Conservation (phyloP, 2,329 filamentous ascomycete species). For the Colletotrichum echinochloae region DNA sequence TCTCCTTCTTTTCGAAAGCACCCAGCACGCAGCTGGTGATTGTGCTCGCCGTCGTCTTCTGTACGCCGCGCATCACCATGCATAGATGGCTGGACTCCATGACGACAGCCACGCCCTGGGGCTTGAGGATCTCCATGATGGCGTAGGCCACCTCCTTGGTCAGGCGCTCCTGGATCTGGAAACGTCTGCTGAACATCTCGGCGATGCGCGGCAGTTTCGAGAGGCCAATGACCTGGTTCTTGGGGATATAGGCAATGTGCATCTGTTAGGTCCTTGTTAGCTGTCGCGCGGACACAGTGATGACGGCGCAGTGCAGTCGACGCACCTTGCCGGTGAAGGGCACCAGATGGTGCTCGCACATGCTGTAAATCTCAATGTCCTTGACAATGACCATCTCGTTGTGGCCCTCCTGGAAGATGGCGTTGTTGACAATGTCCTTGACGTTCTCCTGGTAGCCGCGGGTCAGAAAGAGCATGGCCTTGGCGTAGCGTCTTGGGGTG, state of each 20-base stretch:
- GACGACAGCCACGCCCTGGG: conserved; percentile 94
- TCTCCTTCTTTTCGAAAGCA: conserved; percentile 90
- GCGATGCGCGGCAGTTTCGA: conserved; percentile 96
- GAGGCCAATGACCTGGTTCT: conserved; percentile 90
- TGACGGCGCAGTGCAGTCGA: background rate
- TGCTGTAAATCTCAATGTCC: conserved; percentile 93
- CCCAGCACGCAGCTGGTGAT: conserved; percentile 99
- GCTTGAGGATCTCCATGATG: conserved; percentile 91
- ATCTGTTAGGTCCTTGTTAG: conserved; percentile 68
- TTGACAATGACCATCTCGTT: conserved; percentile 98
- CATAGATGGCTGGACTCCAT: conserved; percentile 98
- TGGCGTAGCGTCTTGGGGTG: conserved; percentile 88
- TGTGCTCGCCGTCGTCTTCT: conserved; percentile 88
- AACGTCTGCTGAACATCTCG: conserved; percentile 92
- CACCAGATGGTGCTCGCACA: conserved; percentile 98
- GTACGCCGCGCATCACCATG: conserved; percentile 99
- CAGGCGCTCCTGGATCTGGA: conserved; percentile 96
- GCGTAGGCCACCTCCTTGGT: conserved; percentile 97
- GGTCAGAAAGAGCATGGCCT: conserved; percentile 95
- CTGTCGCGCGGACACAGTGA: background rate
- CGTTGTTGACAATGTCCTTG: conserved; percentile 89
- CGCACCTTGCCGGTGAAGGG: conserved; percentile 93
- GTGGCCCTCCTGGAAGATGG: conserved; percentile 96
- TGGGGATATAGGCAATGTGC: conserved; percentile 98
- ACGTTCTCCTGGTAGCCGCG: conserved; percentile 98